phyloP scores from a whole-genome alignment of 306 rosid species.

The Begonia peltatifolia region DNA sequence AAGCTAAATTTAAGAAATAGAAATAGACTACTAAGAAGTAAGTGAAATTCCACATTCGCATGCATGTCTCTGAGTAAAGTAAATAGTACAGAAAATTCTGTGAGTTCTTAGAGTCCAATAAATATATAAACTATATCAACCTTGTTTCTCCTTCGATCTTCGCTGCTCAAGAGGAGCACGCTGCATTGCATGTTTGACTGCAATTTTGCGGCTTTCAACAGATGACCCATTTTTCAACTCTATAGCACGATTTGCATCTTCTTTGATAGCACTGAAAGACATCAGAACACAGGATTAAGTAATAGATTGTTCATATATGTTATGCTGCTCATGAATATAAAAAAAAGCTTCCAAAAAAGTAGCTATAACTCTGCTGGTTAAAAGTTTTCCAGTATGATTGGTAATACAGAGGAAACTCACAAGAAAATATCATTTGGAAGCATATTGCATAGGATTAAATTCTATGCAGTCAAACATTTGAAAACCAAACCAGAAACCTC shows the following conservation, averaged over 20 bases:
- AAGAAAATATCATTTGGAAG: too few relatives aligned
- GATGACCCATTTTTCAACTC: conserved; percentile 63
- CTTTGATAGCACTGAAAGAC: conserved; percentile 54
- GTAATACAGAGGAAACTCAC: too few relatives aligned
- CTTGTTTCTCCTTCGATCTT: conserved; percentile 50
- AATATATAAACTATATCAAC: conserved; percentile 22
- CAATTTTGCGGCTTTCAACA: conserved; percentile 63
- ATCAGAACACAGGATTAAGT: conserved; percentile 5
- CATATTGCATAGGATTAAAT: too few relatives aligned
- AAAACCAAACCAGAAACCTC: too few relatives aligned
- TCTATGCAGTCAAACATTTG: too few relatives aligned
- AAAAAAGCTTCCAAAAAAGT: too few relatives aligned
- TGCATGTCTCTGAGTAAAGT: conserved; percentile 9
- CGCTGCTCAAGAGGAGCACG: conserved; percentile 69
- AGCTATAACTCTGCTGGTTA: too few relatives aligned
- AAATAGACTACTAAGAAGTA: not conserved
- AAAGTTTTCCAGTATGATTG: too few relatives aligned
- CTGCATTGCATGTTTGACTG: conserved; percentile 73
- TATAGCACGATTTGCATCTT: conserved; percentile 71
- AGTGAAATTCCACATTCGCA: not conserved
- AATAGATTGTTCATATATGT: too few relatives aligned
- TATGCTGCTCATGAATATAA: too few relatives aligned
- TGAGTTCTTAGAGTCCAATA: conserved; percentile 5
- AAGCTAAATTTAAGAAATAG: not conserved
- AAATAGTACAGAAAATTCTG: conserved; percentile 1